These are phyloP conservation scores for Sarocladium kiliense DNA, from an alignment of 2,329 filamentous ascomycete genomes.

Conservation along the genomic window DNA sequence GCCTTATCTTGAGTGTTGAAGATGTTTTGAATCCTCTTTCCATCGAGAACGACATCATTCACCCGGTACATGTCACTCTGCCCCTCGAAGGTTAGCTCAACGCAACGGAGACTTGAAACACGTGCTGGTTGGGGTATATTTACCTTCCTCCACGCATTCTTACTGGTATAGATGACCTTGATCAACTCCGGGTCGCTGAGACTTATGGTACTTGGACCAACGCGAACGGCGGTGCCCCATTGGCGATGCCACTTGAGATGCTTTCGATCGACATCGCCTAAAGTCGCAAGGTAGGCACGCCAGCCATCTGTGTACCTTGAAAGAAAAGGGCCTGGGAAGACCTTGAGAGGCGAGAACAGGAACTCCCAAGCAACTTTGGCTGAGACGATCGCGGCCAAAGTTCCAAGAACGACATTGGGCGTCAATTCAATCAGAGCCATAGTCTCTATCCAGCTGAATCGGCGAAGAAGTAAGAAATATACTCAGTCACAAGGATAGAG, in stretches of 20 bases:
- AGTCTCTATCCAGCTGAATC: no score
- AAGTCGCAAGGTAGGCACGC: conserved; percentile 11
- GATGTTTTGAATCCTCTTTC: conserved; percentile 15
- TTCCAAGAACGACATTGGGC: not conserved
- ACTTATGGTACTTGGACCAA: conserved; percentile 15
- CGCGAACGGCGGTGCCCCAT: conserved; percentile 15
- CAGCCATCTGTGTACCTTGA: conserved; percentile 14
- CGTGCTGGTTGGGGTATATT: no score
- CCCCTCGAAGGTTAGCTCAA: no score
- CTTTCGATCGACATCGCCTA: conserved; percentile 11
- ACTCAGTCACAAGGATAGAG: no score
- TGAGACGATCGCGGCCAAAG: not conserved
- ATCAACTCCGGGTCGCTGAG: conserved; percentile 15
- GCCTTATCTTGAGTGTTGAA: conserved; percentile 16
- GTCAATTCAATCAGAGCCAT: not conserved
- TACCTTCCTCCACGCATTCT: conserved; percentile 15
- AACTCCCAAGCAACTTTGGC: not conserved
- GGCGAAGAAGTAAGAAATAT: no score
- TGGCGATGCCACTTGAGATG: conserved; percentile 13
- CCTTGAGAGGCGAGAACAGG: conserved; percentile 14
- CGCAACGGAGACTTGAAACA: no score
- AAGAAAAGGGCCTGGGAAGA: conserved; percentile 12
- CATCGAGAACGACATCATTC: conserved; percentile 15
- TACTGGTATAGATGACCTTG: conserved; percentile 15
- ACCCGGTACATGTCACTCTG: conserved; percentile 16